Conservation (phyloP, 495 filamentous ascomycete species). For the Cryomyces minteri region DNA sequence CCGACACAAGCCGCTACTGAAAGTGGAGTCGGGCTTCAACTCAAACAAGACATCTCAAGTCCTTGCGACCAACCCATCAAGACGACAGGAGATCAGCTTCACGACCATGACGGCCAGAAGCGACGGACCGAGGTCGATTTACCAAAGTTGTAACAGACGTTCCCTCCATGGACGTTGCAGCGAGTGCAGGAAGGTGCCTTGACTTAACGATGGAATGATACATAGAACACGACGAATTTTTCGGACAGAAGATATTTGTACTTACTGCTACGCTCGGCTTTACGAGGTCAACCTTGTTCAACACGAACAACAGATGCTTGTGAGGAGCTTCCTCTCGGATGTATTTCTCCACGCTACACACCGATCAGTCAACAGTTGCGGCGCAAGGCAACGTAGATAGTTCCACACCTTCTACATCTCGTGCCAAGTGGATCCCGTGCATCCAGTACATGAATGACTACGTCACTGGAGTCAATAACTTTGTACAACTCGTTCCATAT, state of each 20-base stretch:
- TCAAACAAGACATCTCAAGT: conserved; percentile 58
- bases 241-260: conserved; percentile 14
- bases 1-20: conserved; percentile 36
- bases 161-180: conserved; percentile 41
- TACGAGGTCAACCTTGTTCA: conserved; percentile 96
- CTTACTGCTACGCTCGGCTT: conserved; percentile 88
- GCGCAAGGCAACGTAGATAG: no score
- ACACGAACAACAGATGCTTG: conserved; percentile 79
- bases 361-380: no score
- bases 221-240: not conserved
- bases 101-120: conserved; percentile 32
- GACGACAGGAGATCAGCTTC: conserved; percentile 62
- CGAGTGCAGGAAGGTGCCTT: conserved; percentile 59
- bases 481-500: conserved; percentile 99
- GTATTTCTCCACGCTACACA: conserved; percentile 63
- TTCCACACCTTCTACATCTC: conserved; percentile 30
- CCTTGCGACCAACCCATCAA: conserved; percentile 49
- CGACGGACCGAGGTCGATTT: conserved; percentile 63
- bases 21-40: conserved; percentile 51
- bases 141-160: conserved; percentile 98
- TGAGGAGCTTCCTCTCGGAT: conserved; percentile 83
- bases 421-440: conserved; percentile 23
- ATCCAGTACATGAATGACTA: conserved; percentile 23
- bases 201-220: conserved; percentile 60
- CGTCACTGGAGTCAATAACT: conserved; percentile 24